Evolutionary conservation across 192 early-diverging fungal genomes (phyloP).

Genomic region (Coemansia sp.): DNA sequence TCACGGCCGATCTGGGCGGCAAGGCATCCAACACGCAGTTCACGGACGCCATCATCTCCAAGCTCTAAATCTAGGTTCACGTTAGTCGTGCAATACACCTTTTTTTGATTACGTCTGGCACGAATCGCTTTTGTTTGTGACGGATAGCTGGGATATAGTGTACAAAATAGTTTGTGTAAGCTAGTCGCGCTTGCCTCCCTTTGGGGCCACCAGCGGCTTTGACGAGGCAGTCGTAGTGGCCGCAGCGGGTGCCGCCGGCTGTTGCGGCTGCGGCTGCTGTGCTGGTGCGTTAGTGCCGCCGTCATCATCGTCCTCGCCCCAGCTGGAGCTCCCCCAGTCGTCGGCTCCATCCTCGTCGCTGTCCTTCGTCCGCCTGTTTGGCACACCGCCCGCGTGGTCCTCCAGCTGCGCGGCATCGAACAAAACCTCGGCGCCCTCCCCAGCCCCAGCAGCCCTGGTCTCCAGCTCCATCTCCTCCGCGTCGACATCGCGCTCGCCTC

Average conservation of each 20-base stretch:
- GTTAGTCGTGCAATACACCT: not conserved
- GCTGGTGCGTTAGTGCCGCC: not conserved
- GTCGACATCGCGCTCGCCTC: not conserved
- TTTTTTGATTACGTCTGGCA: no score
- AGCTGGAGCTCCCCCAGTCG: constrained; percentile 24
- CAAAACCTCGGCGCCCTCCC: constrained; percentile 17
- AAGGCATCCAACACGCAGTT: constrained; percentile 76
- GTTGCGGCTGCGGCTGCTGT: not conserved
- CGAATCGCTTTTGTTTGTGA: no score
- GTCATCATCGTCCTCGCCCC: constrained; percentile 21
- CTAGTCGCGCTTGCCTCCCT: constrained; percentile 31
- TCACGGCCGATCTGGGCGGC: constrained; percentile 93
- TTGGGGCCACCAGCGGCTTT: not conserved
- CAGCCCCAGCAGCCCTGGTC: not conserved
- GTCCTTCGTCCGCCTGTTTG: not conserved
- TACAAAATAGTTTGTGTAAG: not conserved
- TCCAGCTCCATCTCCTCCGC: constrained; percentile 41
- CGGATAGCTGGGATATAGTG: not conserved
- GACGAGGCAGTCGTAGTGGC: constrained; percentile 1
- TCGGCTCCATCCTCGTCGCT: not conserved
- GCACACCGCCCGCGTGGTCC: not conserved
- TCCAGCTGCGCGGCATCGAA: constrained; percentile 15
- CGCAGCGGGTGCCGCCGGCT: not conserved
- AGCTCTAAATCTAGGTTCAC: constrained; percentile 37
- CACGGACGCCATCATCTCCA: constrained; percentile 81